phyloP scores from a whole-genome alignment of 257 asterid genomes.

The Jasminum sambac region DNA sequence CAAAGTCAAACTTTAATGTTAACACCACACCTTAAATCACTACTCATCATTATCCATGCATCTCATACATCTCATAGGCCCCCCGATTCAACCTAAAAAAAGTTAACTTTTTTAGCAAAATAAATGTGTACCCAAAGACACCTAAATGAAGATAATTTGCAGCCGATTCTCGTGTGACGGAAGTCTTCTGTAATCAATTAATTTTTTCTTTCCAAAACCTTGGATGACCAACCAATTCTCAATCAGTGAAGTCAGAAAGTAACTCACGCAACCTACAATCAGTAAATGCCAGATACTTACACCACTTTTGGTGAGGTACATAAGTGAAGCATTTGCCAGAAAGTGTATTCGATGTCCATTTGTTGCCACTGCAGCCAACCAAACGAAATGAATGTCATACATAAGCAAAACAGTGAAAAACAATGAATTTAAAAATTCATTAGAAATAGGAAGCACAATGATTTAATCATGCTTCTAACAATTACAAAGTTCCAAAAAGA shows the following conservation, averaged over 20 bases:
- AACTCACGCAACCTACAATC: conserved; percentile 11
- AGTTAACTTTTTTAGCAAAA: too few species aligned
- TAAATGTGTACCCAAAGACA: background rate
- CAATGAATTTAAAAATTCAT: conserved; percentile 4
- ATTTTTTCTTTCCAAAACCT: background rate
- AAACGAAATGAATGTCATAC: conserved; percentile 28
- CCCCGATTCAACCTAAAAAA: too few species aligned
- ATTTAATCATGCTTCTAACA: conserved; percentile 12
- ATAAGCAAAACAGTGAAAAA: conserved; percentile 16
- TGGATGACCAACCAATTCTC: background rate
- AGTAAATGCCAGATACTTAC: conserved; percentile 57
- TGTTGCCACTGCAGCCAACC: conserved; percentile 84
- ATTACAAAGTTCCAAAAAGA: background rate
- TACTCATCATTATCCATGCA: too few species aligned
- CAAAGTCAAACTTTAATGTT: too few species aligned
- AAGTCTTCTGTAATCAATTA: background rate
- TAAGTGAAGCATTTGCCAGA: conserved; percentile 99
- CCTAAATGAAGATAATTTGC: background rate
- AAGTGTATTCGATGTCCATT: conserved; percentile 96
- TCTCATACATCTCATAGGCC: too few species aligned
- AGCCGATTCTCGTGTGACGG: background rate
- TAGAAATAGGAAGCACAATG: conserved; percentile 10
- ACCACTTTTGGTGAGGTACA: conserved; percentile 99
- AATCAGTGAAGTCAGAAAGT: background rate
- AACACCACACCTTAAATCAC: too few species aligned